Evolutionary conservation across 2,329 filamentous ascomycete species (phyloP).

Genomic region (Neofusicoccum sp.): DNA sequence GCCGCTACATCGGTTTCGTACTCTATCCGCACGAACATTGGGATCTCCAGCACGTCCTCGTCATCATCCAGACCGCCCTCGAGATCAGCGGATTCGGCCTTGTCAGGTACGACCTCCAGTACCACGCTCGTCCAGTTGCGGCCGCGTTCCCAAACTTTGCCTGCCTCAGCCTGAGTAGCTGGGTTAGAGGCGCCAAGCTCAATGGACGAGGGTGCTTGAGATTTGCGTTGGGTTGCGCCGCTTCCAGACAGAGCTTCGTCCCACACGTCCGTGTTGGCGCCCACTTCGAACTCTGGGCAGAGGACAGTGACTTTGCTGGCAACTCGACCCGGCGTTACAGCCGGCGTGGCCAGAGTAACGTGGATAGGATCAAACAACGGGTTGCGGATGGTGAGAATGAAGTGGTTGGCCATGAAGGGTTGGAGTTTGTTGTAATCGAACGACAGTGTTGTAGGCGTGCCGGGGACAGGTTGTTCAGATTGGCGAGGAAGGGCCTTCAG

Average conservation of each 20-base stretch:
- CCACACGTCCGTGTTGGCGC: constrained; percentile 90
- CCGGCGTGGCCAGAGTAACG: constrained; percentile 81
- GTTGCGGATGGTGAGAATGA: constrained; percentile 86
- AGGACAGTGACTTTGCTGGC: constrained; percentile 77
- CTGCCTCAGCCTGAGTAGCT: constrained; percentile 66
- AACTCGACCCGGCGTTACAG: constrained; percentile 36
- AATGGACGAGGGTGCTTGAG: background rate
- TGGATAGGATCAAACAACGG: constrained; percentile 89
- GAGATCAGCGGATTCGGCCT: constrained; percentile 27
- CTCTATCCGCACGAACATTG: constrained; percentile 87
- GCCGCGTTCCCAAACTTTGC: constrained; percentile 94
- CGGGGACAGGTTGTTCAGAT: constrained; percentile 23
- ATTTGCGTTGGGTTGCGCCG: constrained; percentile 20
- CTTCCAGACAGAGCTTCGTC: constrained; percentile 72
- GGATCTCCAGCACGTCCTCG: constrained; percentile 77
- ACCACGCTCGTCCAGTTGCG: constrained; percentile 95
- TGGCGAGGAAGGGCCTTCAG: constrained; percentile 61
- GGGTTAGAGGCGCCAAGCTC: constrained; percentile 5
- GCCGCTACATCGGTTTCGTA: constrained; percentile 73
- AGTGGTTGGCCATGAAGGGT: constrained; percentile 63
- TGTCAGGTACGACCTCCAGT: constrained; percentile 74
- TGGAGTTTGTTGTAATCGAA: constrained; percentile 49
- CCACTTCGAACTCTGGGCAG: constrained; percentile 91
- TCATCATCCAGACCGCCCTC: constrained; percentile 50
- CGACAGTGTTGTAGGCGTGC: constrained; percentile 27